Evolutionary conservation across 2,329 filamentous ascomycete genomes (phyloP), one percentile per base, ranked within the genome.

Genomic region (Fusarium ambrosium): DNA sequence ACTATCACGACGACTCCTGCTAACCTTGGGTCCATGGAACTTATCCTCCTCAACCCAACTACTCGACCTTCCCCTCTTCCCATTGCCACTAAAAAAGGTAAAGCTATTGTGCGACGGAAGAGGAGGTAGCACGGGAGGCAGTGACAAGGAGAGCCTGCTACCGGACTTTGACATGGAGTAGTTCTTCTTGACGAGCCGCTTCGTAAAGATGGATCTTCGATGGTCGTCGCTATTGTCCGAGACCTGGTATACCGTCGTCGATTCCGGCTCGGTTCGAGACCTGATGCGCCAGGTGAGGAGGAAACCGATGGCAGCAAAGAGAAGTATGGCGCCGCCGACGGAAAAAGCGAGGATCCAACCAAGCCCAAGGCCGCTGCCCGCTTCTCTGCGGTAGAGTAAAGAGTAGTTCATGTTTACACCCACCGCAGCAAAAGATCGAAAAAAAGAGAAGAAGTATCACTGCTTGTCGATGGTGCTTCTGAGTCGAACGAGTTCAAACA

Each of bases 31-130:
- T 6, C 87, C 87, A 68, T 88, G 86, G n/a, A 87, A 80, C 64
- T 83, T 84, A 60, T 89, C 87, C 72, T 88, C 87, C 66, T 88
- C 86, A 32, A 88, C 85, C 87, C 86, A 89, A 20, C 83, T 84
- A 53, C 68, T 76, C 62, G 80, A 79, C 10, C 77, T 60, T 20
- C 74, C 74, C 27, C 67, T 72, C 36, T 74, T 76, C 71, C 78
- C 76, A 75, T 82, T 62, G 75, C 78, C 66, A 77, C 66, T 55
- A 71, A 79, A 80, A 37, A 82, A 77, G 14, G 51, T 73, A 32
- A 82, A 76, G 68, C 75, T 81, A 45, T 79, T 77, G n/a, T 82
- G 78, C 34, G 81, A 77, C 29, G 82, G 80, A 61, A 84, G 72
- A 3, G 81, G 81, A 7, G 83, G 81, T 51, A 84, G 72, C 13